A percentile compares a stretch with the other conserved stretches of the same genome.
These are phyloP conservation scores for Candida insectalens DNA, from an alignment of 805 yeast genomes.

Conservation along the genomic window DNA sequence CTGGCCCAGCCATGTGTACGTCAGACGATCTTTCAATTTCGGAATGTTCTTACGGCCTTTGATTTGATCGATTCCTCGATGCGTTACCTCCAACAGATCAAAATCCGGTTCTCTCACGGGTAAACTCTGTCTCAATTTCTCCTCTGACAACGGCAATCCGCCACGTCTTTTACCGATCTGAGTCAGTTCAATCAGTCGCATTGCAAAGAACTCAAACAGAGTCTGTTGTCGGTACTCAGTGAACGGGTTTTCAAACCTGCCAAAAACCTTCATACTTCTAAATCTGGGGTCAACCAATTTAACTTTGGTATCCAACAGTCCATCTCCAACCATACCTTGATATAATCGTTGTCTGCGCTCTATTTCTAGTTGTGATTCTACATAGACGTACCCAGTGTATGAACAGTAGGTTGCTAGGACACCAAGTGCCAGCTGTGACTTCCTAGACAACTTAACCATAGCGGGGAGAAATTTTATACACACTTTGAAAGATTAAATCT, in stretches of 20 bases:
- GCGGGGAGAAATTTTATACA: no score
- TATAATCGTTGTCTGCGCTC: slow-evolving; percentile 26
- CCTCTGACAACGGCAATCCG: slow-evolving; percentile 39
- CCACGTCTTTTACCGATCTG: slow-evolving; percentile 47
- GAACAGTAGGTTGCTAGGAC: slow-evolving; percentile 46
- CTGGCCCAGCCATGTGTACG: slow-evolving; percentile 91
- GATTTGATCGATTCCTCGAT: slow-evolving; percentile 8
- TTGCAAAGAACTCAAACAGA: slow-evolving; percentile 69
- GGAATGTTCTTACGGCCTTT: slow-evolving; percentile 19
- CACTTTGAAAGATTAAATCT: no score
- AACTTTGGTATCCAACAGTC: slow-evolving; percentile 1
- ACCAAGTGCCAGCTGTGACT: slow-evolving; percentile 2
- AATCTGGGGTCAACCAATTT: slow-evolving; percentile 22
- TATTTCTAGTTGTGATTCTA: slow-evolving; percentile 45
- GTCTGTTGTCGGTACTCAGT: slow-evolving; percentile 86
- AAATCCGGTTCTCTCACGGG: slow-evolving; percentile 53
- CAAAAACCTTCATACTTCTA: slow-evolving; percentile 45
- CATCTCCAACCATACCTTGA: slow-evolving; percentile 3
- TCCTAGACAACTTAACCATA: no score
- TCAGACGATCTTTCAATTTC: slow-evolving; percentile 33
- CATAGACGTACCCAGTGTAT: slow-evolving; percentile 53
- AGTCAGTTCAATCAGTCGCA: slow-evolving; percentile 62
- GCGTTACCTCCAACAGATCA: slow-evolving; percentile 25
- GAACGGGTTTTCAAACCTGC: slow-evolving; percentile 86
- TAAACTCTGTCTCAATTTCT: slow-evolving; percentile 42